Evolutionary conservation across 176 grass and related monocot genomes (phyloP), one percentile per base, ranked within the genome.

Genomic region (Oryza coarctata): DNA sequence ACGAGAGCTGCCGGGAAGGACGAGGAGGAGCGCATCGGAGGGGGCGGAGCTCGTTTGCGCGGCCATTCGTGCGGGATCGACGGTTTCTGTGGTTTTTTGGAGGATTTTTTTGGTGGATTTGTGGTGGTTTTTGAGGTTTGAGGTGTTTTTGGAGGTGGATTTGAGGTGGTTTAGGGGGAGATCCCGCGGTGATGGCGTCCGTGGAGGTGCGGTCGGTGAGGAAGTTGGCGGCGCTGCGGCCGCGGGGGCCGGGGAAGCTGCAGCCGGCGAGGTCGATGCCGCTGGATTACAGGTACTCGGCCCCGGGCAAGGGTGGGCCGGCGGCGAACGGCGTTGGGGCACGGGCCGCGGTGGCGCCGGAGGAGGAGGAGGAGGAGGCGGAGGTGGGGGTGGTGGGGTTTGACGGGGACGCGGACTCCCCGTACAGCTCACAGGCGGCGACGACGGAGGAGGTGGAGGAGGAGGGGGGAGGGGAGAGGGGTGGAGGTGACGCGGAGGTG

Each of bases 121-220:
- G 68, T 15, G 28, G 27, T 6, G 17, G 31, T 31, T 20, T 63
- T 74, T 58, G 35, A 38, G 35, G 1, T 39, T 39, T 39, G 82
- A 30, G 63, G 31, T 31, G 31, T 43, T 75, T 58, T 34, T 39
- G 32, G 9, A 27, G 11, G n/a, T 38, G 36, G 75, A 89, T 81
- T 87, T 84, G 82, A 78, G 82, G 60, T 41, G 26, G 75, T 45
- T 41, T 9, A 23, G 36, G 68, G 40, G 75, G 79, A 80, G 84
- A 91, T 89, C 87, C 75, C 39, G 87, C 70, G 36, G 66, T 36
- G 71, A 99, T 99, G 96, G 87, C 96, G 62, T 95, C 96, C 15
- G 93, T 88, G 55, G 89, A 93, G 47, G 89, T 95, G 78, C 76
- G 83, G 74, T 67, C 91, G 57, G 87, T 89, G 77, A 83, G 85